Base-by-base conservation (phyloP, 1,139 yeast genomes). In the Pichia sp. region DNA sequence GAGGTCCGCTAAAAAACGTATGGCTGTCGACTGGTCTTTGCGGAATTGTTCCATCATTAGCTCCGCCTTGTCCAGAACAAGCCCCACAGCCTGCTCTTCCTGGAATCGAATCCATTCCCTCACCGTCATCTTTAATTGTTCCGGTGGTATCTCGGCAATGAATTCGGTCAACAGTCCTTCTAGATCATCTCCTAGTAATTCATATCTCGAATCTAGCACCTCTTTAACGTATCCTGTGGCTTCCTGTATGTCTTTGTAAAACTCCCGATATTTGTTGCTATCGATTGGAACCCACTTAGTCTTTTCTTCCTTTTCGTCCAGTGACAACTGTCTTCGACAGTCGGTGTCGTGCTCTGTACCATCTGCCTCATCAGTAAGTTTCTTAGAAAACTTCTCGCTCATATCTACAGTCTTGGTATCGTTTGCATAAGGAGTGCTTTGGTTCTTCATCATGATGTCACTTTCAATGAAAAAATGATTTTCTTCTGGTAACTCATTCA, bases 61-160 rank as follows among this genome's bases (percentile, higher is more conserved):
- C 8, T 73, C 70, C 48, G 79, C 72, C 43, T 73, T 72, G 8
- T 63, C 58, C 11, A 63, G 61, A 8, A 74, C 62, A 53, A 72
- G 66, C 16, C 56, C 57, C 41, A 72, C 70, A n/a, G 78, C 76
- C 57, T 80, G 82, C 46, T 71, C 65, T 0, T 86, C 84, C 63
- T 80, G 77, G 61, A 77, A 74, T 48, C 67, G 67, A 23, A 88
- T 71, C 96, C 96, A 90, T 58, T 86, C 81, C 51, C 76, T 76
- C 16, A 90, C 79, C 0, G 89, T 82, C 85, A 85, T 81, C 31
- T 79, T 75, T 62, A 86, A 75, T 63, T 87, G 92, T 16, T 78
- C 79, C 40, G 78, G 83, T 0, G 95, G 92, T 80, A 87, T 82
- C 49, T 81, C 82, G 1, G 83, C 77, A 2, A 85, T 80, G 63